Evolutionary conservation across 108 stramenopile species (phyloP), one percentile per base, ranked within the genome.

Genomic region (Pseudonitzschia delicatissima): DNA sequence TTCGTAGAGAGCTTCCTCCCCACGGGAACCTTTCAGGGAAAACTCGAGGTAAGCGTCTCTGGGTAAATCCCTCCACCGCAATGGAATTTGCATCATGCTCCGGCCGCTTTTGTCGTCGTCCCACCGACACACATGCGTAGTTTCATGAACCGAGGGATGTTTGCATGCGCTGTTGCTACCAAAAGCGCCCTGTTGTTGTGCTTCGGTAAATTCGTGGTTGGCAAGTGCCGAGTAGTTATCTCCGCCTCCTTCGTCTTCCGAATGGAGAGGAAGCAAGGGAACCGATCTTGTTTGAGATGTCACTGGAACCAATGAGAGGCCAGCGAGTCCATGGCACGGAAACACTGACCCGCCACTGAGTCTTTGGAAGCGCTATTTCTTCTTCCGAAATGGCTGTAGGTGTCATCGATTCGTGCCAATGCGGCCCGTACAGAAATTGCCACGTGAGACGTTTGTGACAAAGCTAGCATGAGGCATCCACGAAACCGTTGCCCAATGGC

Each of bases 11-110:
- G 13, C 27, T 79, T 68, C 73, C 45, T 73, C 50, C 12, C 71
- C 75, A 12, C 69, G 68, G 33, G 59, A 62, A 36, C 76, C 70
- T 39, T 68, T 57, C 8, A 88, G 74, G 62, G 88, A 74, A 18
- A 88, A 76, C 27, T 69, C 34, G 0, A 92, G 35, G 45, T 79
- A 84, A 4, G 87, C 80, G 65, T 92, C 91, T 13, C 91, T 70
- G 11, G 91, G 84, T 39, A 92, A 68, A 81, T 92, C 91, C 66
- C 91, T 74, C 87, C 86, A 92, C 68, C 91, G 79, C 17, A 88
- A 55, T 3, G 91, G 87, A 45, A 92, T 55, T 27, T 77, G 69
- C n/a, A 84, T 37, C 5, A 71, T 17, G 17, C 26, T 32, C 7
- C 53, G 4, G 17, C 29, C 31, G 32, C 8, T 33, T 0, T 55